Base-by-base conservation (phyloP, 257 asterid species). In the Lavandula angustifolia region DNA sequence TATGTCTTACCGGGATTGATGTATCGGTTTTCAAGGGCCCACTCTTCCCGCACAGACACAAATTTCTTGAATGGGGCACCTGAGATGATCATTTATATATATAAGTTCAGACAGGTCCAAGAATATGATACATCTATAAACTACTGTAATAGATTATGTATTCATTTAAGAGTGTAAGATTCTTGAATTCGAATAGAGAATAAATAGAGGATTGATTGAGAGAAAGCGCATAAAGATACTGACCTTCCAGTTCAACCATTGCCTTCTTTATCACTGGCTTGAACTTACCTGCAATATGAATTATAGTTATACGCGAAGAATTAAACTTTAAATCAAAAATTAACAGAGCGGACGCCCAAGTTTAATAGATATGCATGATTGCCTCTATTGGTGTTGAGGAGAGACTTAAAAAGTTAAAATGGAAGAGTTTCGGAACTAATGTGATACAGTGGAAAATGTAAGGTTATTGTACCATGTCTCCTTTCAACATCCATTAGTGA, bases 211-310 rank as follows among this genome's bases (percentile, higher is more conserved):
- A 22, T 22, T 22, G 27, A 64, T 32, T n/a, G 35, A 50, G 22
- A 32, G 72, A 42, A 2, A 0, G 63, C 4, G 29, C 0, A 13
- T 18, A 35, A 35, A 7, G 54, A 60, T 49, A 14, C 73, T 50
- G 43, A 89, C 98, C 99, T 57, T 90, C 94, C 60, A 94, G 89
- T 81, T 94, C 98, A 76, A 94, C 99, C 99, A 90, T 90, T 48
- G 99, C 99, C 78, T 94, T 94, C 81, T 94, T 94, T 17, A 94
- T 94, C 84, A 94, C 99, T n/a, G 99, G 99, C 82, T 94, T 94
- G 81, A 82, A 87, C 73, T 94, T 94, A 37, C 99, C 99, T 90
- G 84, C 69, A 77, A 51, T 14, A 47, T 1, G 62, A 51, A 52
- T 37, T 1, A 51, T 52, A 34, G 66, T 16, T 69, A 35, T 22